Conservation (phyloP, 306 rosid species). For the Echinosophora koreensis region DNA sequence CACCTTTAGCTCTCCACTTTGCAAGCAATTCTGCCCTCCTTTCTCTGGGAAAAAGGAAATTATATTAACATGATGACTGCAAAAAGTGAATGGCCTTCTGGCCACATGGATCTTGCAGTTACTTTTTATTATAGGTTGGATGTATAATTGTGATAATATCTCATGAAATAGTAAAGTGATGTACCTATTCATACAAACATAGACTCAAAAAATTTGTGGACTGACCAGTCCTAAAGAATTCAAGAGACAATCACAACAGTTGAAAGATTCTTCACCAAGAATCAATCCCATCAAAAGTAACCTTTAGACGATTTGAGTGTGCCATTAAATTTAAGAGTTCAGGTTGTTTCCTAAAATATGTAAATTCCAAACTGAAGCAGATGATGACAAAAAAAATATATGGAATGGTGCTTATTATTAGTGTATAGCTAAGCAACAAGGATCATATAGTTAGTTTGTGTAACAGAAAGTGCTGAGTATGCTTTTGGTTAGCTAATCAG, state of each 20-base stretch:
- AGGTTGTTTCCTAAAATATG: not conserved
- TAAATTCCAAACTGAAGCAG: slow-evolving; percentile 17
- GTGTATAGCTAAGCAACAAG: too few species aligned
- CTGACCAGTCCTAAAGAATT: not conserved
- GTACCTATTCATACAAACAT: slow-evolving; percentile 7
- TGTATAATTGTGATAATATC: slow-evolving; percentile 20
- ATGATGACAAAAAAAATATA: slow-evolving; percentile 1
- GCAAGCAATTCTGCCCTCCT: slow-evolving; percentile 79
- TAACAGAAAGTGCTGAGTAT: too few species aligned
- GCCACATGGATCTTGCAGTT: slow-evolving; percentile 16
- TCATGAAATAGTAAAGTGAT: slow-evolving; percentile 7
- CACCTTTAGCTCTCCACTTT: slow-evolving; percentile 96
- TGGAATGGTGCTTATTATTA: not conserved
- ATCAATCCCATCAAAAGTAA: not conserved
- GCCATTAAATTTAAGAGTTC: slow-evolving; percentile 1
- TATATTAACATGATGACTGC: slow-evolving; percentile 33
- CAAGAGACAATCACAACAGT: not conserved
- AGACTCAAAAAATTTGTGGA: not conserved
- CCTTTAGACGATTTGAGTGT: not conserved
- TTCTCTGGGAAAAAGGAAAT: slow-evolving; percentile 69
- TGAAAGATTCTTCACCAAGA: slow-evolving; percentile 4
- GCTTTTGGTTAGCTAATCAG: too few species aligned
- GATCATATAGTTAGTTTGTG: too few species aligned
- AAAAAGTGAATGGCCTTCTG: slow-evolving; percentile 18
- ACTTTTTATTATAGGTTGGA: slow-evolving; percentile 9